Evolutionary conservation across 345 rosid species (phyloP).

Genomic region (Eucalyptus pauciflora): DNA sequence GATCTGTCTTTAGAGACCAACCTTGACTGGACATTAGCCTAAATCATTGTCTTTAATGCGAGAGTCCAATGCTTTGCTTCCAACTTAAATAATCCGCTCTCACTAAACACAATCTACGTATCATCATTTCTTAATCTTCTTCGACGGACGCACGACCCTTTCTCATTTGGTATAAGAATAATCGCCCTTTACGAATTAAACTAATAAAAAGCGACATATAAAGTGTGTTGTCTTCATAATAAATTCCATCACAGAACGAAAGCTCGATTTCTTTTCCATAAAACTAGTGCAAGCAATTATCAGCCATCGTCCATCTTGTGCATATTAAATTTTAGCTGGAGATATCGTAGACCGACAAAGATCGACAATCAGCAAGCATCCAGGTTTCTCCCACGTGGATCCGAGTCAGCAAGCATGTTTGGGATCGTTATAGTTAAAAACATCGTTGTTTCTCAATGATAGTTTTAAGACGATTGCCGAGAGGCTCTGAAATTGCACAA

Average conservation of each 20-base stretch:
- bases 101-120: not conserved
- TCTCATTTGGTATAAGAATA: not conserved
- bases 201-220: not conserved
- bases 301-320: not conserved
- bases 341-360: not conserved
- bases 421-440: not conserved
- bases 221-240: not conserved
- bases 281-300: not conserved
- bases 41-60: not conserved
- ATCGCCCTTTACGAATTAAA: not conserved
- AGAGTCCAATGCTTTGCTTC: not conserved
- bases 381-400: not conserved
- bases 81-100: not conserved
- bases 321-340: not conserved
- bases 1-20: not conserved
- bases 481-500: not conserved
- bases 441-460: not conserved
- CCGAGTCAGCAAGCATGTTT: not conserved
- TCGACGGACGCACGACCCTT: accelerated
- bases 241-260: not conserved
- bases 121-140: not conserved
- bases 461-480: not conserved
- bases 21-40: not conserved
- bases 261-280: not conserved
- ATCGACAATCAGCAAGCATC: not conserved